phyloP scores from a whole-genome alignment of 257 asterid genomes.

The Capsicum rhomboideum region DNA sequence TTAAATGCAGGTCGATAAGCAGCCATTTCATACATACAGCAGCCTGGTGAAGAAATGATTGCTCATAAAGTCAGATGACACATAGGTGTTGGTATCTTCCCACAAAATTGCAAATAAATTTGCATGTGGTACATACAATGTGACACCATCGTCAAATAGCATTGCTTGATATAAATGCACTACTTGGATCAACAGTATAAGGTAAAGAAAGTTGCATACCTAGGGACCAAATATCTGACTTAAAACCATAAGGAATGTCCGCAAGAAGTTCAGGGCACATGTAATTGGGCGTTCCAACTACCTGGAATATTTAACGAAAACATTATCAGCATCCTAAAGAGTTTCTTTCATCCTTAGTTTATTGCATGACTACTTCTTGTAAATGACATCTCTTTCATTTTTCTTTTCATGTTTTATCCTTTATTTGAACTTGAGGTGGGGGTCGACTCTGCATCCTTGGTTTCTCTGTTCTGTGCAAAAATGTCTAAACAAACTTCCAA shows the following conservation, averaged over 20 bases:
- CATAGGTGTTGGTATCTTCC: neutral
- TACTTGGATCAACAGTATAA: neutral
- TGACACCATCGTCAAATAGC: neutral
- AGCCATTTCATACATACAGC: conserved; percentile 98
- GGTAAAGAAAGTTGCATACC: conserved; percentile 36
- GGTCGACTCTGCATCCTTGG: neutral
- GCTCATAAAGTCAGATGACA: neutral
- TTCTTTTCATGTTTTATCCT: neutral
- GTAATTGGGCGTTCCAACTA: conserved; percentile 99
- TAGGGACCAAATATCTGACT: conserved; percentile 98
- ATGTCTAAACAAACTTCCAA: neutral
- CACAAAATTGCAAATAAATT: neutral
- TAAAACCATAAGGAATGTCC: conserved; percentile 95
- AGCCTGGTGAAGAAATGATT: conserved; percentile 42
- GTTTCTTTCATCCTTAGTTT: neutral
- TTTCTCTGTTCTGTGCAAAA: neutral
- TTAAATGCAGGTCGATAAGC: conserved; percentile 98
- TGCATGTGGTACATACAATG: neutral
- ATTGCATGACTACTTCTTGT: neutral
- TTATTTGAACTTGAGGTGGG: neutral
- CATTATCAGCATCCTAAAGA: neutral
- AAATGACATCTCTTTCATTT: neutral
- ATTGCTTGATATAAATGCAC: neutral
- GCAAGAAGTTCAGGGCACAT: conserved; percentile 99
- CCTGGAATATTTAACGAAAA: conserved; percentile 32